Base-by-base conservation (phyloP, 441 rosid genomes). In the Gossypium gossypioides region DNA sequence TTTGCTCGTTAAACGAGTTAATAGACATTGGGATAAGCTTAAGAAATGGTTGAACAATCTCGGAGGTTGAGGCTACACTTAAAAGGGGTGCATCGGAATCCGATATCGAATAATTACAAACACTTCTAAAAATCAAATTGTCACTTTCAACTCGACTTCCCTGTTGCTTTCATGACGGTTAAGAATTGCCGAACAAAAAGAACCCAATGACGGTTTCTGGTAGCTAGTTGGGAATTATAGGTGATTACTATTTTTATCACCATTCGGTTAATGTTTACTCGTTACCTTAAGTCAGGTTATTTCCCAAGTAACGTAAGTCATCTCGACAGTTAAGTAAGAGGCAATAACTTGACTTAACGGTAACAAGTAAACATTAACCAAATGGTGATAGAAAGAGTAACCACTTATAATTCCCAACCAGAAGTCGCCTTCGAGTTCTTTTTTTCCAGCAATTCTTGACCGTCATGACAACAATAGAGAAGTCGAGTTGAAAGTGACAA, bases 91-190 rank as follows among this genome's bases (percentile, higher is more conserved):
- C 83, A 15, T 81, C 91, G 2, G 98, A 94, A 81, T 86, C 78
- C 40, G 80, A 87, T 27, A 82, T 94, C 70, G 60, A 76, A 15
- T 79, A 80, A 59, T 12, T 86, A 3, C 91, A 92, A 84, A 62
- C 29, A 15, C 18, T 40, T 54, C 82, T 91, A 58, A 80, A 79
- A 67, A 88, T 90, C 24, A 88, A 85, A 60, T 76, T 94, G 76
- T 97, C 98, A 65, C 77, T 89, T 51, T 82, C 97, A 2, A 89
- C 94, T 0, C 85, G 93, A 73, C 73, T 94, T 61, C 88, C 90
- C 34, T 91, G 90, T 69, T 90, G 97, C 15, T 87, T 94, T 70
- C 82, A 83, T 24, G 89, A 90, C 71, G 97, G 97, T 73, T 97
- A 94, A 80, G 89, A 84, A 19, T 69, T 62, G 12, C 2, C 16